Percentiles rank a stretch among this genome's conserved stretches.
Conservation (phyloP, 192 early-diverging fungal genomes). For the Oehlia diaphana region DNA sequence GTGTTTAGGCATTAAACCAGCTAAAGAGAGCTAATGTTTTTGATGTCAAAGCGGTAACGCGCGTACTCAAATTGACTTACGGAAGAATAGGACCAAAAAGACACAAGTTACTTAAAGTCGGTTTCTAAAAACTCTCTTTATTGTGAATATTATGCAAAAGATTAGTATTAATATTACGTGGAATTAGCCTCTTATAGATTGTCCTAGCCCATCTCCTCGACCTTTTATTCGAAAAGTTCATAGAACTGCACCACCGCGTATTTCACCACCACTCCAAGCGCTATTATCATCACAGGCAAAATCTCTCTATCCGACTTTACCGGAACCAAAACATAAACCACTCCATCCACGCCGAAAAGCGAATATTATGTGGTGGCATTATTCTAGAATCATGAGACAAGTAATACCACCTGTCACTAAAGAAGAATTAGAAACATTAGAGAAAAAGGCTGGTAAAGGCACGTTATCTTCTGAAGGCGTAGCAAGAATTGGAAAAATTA, state of each 20-base stretch:
- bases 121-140: background rate
- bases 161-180: background rate
- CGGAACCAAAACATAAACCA: slow-evolving; percentile 23
- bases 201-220: background rate
- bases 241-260: slow-evolving; percentile 19
- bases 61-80: slow-evolving; percentile 21
- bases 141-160: background rate
- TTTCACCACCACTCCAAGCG: slow-evolving; percentile 12
- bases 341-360: slow-evolving; percentile 19
- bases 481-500: background rate
- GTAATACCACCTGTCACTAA: slow-evolving; percentile 16
- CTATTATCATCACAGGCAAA: slow-evolving; percentile 16
- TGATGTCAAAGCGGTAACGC: slow-evolving; percentile 18
- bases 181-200: slow-evolving; percentile 3
- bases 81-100: slow-evolving; percentile 15
- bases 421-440: background rate
- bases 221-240: slow-evolving; percentile 6
- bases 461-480: background rate
- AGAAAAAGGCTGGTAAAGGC: slow-evolving; percentile 24
- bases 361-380: slow-evolving; percentile 24
- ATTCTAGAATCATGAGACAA: slow-evolving; percentile 16
- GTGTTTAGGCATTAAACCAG: slow-evolving; percentile 1
- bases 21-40: slow-evolving; percentile 25
- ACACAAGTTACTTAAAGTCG: slow-evolving; percentile 17
- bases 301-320: slow-evolving; percentile 10